Evolutionary conservation across 2,329 filamentous ascomycete genomes (phyloP).

Genomic region (Stachybotrys chartarum): DNA sequence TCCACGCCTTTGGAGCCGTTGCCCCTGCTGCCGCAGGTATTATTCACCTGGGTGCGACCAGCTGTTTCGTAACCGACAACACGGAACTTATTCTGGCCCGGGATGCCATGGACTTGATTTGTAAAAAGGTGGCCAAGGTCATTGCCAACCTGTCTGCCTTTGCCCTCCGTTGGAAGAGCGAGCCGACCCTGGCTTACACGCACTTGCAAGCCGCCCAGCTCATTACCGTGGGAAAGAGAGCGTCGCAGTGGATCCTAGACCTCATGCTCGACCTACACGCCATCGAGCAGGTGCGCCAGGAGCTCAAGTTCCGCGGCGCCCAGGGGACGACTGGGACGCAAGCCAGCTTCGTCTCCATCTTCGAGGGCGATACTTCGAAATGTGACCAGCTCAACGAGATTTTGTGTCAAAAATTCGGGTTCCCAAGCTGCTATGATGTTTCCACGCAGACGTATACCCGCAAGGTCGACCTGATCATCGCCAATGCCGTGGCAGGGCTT

Average conservation of each 20-base stretch:
- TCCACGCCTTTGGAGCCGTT: conserved; percentile 66
- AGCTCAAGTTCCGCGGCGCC: conserved; percentile 68
- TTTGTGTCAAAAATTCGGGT: conserved; percentile 49
- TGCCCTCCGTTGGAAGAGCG: conserved; percentile 63
- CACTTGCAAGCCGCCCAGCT: conserved; percentile 57
- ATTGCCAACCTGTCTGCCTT: conserved; percentile 69
- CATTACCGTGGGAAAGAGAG: conserved; percentile 49
- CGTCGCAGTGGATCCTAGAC: conserved; percentile 63
- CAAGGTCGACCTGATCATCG: conserved; percentile 76
- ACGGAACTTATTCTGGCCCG: conserved; percentile 65
- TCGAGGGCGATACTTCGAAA: conserved; percentile 40
- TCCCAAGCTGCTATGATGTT: conserved; percentile 42
- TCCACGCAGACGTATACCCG: conserved; percentile 62
- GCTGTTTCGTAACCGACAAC: conserved; percentile 63
- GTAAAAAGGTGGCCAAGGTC: conserved; percentile 71
- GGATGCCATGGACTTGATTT: conserved; percentile 62
- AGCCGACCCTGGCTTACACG: conserved; percentile 71
- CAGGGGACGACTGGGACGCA: conserved; percentile 68
- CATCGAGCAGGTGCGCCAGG: conserved; percentile 60
- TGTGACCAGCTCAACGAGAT: conserved; percentile 47
- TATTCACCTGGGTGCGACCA: conserved; percentile 62
- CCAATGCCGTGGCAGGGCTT: conserved; percentile 72
- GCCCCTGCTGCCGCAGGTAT: conserved; percentile 75
- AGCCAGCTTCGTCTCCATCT: conserved; percentile 56
- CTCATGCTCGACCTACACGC: conserved; percentile 61